These are phyloP conservation scores for Gaultheria prostrata DNA, from an alignment of 148 eudicot genomes.

Conservation along the genomic window DNA sequence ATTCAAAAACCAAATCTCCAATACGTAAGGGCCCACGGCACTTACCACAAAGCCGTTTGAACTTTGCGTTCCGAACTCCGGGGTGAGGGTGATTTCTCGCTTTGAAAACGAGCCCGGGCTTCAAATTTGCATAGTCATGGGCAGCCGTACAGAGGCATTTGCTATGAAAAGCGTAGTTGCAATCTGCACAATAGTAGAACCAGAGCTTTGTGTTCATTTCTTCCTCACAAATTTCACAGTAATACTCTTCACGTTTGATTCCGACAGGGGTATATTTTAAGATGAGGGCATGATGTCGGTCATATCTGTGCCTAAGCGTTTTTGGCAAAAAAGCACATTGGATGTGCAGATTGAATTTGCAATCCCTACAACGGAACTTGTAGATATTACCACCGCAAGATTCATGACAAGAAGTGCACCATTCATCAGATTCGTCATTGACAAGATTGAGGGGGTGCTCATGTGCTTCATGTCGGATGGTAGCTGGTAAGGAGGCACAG, in stretches of 20 bases:
- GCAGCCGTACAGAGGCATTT: background rate
- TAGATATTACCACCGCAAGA: too few species aligned
- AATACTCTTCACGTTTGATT: background rate
- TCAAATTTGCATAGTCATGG: background rate
- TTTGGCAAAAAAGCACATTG: background rate
- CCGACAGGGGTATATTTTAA: background rate
- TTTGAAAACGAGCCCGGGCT: background rate
- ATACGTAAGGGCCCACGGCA: background rate
- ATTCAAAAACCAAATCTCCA: too few species aligned
- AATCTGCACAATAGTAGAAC: constrained; percentile 9
- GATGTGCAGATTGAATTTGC: background rate
- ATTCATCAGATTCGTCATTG: background rate
- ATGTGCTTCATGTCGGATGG: background rate
- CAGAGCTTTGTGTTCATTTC: background rate
- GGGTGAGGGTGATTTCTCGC: background rate
- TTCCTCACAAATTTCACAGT: constrained; percentile 2
- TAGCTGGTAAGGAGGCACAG: background rate
- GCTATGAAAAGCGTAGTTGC: background rate
- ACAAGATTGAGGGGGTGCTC: background rate
- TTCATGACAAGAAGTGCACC: background rate
- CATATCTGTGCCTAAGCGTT: background rate
- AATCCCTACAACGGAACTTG: background rate
- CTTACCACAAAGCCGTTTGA: background rate
- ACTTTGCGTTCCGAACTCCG: background rate
- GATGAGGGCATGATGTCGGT: background rate